Evolutionary conservation across 805 yeast species (phyloP).

Genomic region (Cyberlindnera euphorbiae): DNA sequence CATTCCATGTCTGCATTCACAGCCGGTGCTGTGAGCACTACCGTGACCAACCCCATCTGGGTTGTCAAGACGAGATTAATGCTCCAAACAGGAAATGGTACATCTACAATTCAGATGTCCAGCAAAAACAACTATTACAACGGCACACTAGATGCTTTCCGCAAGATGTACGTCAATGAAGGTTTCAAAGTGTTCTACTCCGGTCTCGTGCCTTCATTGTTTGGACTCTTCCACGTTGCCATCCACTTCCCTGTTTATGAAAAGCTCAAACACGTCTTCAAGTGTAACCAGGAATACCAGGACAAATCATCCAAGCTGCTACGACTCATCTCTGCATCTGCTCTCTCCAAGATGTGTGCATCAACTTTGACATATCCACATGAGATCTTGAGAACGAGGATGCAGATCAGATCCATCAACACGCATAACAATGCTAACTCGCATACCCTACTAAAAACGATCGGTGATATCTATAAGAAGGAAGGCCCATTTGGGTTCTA

Average conservation of each 20-base stretch:
- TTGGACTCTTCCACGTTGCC: slow-evolving; percentile 91
- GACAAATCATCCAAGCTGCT: slow-evolving; percentile 27
- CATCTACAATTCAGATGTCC: slow-evolving; percentile 12
- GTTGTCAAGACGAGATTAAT: slow-evolving; percentile 92
- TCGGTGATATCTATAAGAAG: slow-evolving; percentile 33
- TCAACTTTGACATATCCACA: slow-evolving; percentile 90
- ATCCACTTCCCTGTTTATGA: slow-evolving; percentile 95
- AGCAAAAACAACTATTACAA: slow-evolving; percentile 41
- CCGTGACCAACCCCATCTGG: slow-evolving; percentile 93
- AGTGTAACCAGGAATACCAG: slow-evolving; percentile 22
- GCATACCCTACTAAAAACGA: slow-evolving; percentile 21
- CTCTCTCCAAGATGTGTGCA: slow-evolving; percentile 83
- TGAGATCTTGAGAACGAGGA: slow-evolving; percentile 86
- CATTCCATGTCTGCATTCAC: slow-evolving; percentile 61
- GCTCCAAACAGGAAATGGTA: slow-evolving; percentile 55
- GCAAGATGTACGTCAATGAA: slow-evolving; percentile 70
- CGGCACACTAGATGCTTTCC: slow-evolving; percentile 82
- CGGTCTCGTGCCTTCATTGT: slow-evolving; percentile 84
- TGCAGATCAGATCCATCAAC: slow-evolving; percentile 53
- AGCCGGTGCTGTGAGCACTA: slow-evolving; percentile 85
- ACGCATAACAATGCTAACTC: slow-evolving; percentile 8
- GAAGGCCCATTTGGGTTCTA: slow-evolving; percentile 86
- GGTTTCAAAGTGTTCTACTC: slow-evolving; percentile 81
- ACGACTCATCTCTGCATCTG: slow-evolving; percentile 60
- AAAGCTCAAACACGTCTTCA: slow-evolving; percentile 55